Conservation (phyloP, 2,329 filamentous ascomycete genomes). For the Calonectria honghensis region DNA sequence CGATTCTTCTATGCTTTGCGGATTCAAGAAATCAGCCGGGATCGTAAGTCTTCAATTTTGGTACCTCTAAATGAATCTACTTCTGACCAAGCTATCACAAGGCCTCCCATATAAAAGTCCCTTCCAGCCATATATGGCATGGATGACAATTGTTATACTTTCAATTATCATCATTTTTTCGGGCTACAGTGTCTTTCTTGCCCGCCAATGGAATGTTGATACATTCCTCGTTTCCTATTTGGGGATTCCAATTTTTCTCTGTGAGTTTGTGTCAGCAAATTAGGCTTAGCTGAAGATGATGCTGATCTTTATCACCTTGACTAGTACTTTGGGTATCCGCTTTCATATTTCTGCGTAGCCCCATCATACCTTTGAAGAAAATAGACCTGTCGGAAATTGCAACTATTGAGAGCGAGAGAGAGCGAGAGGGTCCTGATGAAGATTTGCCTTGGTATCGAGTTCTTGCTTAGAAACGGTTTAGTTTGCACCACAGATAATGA, state of each 20-base stretch:
- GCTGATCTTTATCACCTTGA: not conserved
- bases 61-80: not conserved
- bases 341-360: not conserved
- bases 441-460: slow-evolving; percentile 10
- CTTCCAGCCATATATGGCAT: slow-evolving; percentile 18
- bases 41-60: not conserved
- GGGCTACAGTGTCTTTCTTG: slow-evolving; percentile 10
- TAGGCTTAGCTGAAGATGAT: not conserved
- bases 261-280: not conserved
- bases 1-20: slow-evolving; percentile 20
- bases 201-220: not conserved
- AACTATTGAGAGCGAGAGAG: not conserved
- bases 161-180: not conserved
- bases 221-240: slow-evolving; percentile 11
- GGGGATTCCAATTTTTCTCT: slow-evolving; percentile 5
- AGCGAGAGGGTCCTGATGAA: not conserved
- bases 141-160: not conserved
- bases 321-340: slow-evolving; percentile 3
- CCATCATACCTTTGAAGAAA: not conserved
- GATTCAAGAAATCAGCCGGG: slow-evolving; percentile 15
- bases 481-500: not conserved
- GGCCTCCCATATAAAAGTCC: slow-evolving; percentile 13
- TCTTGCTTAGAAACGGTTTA: not conserved
- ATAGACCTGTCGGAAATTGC: slow-evolving; percentile 3
- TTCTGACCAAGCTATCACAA: not conserved